Evolutionary conservation across 2,329 filamentous ascomycete species (phyloP).

Genomic region (Diaporthe sp.): DNA sequence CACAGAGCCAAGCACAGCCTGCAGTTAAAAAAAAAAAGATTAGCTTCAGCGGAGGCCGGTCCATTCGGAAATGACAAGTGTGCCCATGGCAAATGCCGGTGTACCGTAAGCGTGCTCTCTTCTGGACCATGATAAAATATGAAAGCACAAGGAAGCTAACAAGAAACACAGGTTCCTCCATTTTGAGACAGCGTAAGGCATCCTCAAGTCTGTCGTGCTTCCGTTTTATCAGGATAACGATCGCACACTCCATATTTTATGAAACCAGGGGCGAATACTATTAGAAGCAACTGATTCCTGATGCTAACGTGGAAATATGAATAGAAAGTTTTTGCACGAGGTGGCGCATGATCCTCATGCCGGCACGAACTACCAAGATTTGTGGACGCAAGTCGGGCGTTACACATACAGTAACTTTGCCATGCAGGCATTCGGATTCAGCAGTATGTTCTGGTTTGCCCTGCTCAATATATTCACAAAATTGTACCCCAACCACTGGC

Average conservation of each 20-base stretch:
- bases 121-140: background rate
- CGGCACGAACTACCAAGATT: slow-evolving; percentile 10
- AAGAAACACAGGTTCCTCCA: background rate
- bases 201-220: too few relatives aligned
- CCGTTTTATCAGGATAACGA: background rate
- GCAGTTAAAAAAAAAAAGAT: background rate
- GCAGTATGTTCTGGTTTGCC: background rate
- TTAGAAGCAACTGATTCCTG: background rate
- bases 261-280: background rate
- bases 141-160: background rate
- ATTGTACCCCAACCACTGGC: background rate
- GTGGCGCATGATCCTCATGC: slow-evolving; percentile 7
- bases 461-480: background rate
- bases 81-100: background rate
- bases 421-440: slow-evolving; percentile 10
- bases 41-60: slow-evolving; percentile 4
- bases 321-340: background rate
- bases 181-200: slow-evolving; percentile 9
- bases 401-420: slow-evolving; percentile 13
- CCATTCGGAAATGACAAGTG: slow-evolving; percentile 7
- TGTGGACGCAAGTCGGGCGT: slow-evolving; percentile 5
- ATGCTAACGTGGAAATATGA: background rate
- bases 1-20: too few relatives aligned
- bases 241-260: background rate
- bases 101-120: background rate